Base-by-base conservation (phyloP, 805 yeast species). In the Teunomyces aglyptinius region DNA sequence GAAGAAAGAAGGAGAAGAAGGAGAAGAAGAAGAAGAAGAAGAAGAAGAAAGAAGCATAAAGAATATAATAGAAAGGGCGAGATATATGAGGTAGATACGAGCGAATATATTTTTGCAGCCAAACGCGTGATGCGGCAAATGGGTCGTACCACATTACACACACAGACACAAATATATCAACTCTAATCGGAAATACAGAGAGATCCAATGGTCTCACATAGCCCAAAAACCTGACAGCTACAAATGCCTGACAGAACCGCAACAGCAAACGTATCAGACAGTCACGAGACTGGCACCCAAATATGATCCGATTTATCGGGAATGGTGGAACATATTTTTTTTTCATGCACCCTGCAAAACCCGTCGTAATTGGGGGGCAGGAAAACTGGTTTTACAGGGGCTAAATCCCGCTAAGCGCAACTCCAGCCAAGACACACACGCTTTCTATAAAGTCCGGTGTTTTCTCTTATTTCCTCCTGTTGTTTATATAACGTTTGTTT, bases 91-190 rank as follows among this genome's bases (percentile, higher is more conserved):
- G 24, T 6, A 20, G 24, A 5, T 4, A 6, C 24, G 24, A 20
- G n/a, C n/a, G 26, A 24, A 24, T 24, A 31, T 7, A 31, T 13
- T 34, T 34, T 34, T 34, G 38, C 38, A 34, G 38, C 38, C 38
- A 34, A 33, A 34, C 11, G 22, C 22, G 38, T 19, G 38, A 18
- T 10, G n/a, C 18, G 5, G 6, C 5, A 20, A 31, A 31, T 7
- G 8, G 16, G 34, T 31, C 34, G 13, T 4, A 8, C 34, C 34
- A 31, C 34, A 24, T 24, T 24, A 24, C 26, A 24, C 26, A 8
- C 26, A 24, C 26, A 24, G 3, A 7, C 11, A 24, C 26, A 24
- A 11, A 31, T 1, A 31, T 6, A 29, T 4, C 6, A 2, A 5
- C 5, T 2, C 6, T n/a, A 5, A 29, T 1, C 4, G 8, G 10